Conservation (phyloP, 148 eudicot species). For the Bassia scoparia region DNA sequence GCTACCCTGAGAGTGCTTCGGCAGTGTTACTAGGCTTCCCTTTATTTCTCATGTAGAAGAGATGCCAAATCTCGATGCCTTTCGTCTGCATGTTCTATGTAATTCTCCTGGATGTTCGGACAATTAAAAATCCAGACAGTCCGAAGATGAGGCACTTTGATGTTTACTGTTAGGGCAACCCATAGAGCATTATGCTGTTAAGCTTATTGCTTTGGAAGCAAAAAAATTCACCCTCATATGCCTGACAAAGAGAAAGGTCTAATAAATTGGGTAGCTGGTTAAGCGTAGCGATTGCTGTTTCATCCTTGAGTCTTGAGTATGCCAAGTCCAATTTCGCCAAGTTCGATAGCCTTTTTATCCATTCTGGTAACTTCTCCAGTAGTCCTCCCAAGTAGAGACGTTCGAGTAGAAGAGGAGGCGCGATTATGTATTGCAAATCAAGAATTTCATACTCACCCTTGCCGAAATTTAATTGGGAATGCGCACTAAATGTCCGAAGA, state of each 20-base stretch:
- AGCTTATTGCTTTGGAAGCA: neutral
- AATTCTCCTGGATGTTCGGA: too few relatives aligned
- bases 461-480: too few relatives aligned
- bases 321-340: neutral
- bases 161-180: too few relatives aligned
- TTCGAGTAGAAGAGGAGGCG: slow-evolving; percentile 3
- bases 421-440: neutral
- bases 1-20: too few relatives aligned
- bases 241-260: neutral
- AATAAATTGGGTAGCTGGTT: neutral
- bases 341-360: neutral
- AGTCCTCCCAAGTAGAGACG: slow-evolving; percentile 4
- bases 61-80: too few relatives aligned
- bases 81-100: too few relatives aligned
- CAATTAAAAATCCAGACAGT: too few relatives aligned
- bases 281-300: neutral
- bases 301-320: neutral
- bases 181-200: too few relatives aligned
- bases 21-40: too few relatives aligned
- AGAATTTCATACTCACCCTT: neutral
- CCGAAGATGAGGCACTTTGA: too few relatives aligned
- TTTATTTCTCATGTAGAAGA: too few relatives aligned
- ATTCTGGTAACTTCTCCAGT: slow-evolving; percentile 9
- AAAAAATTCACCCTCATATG: neutral
- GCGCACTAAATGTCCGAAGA: slow-evolving; percentile 1